Conservation (phyloP, 257 asterid genomes). For the Striga asiatica region DNA sequence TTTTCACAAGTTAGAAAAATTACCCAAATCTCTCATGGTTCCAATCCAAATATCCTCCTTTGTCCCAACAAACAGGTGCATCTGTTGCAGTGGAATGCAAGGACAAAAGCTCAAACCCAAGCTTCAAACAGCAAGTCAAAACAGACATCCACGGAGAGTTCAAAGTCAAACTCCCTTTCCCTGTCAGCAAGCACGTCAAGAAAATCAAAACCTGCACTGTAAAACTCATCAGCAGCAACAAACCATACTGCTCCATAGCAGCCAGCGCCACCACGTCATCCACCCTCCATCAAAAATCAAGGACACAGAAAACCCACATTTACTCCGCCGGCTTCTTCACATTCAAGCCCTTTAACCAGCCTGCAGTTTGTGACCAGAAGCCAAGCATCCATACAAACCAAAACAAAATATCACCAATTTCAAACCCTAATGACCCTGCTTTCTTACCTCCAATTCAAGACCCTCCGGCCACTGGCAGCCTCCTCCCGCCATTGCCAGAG, state of each 20-base stretch:
- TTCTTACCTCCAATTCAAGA: conserved; percentile 37
- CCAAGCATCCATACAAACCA: conserved; percentile 18
- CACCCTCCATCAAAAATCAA: conserved; percentile 35
- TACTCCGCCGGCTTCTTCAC: conserved; percentile 85
- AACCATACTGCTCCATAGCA: conserved; percentile 56
- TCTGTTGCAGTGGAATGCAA: conserved; percentile 65
- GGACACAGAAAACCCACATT: conserved; percentile 45
- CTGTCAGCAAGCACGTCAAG: conserved; percentile 52
- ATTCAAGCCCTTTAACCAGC: conserved; percentile 61
- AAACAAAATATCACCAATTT: conserved; percentile 15
- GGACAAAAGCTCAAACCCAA: conserved; percentile 16
- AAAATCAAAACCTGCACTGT: conserved; percentile 60
- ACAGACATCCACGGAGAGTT: conserved; percentile 67
- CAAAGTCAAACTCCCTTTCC: conserved; percentile 49
- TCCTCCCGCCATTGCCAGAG: conserved; percentile 33
- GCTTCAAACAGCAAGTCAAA: conserved; percentile 37
- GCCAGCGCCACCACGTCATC: conserved; percentile 62
- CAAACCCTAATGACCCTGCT: conserved; percentile 42
- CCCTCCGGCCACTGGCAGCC: conserved; percentile 24
- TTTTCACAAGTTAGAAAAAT: no score
- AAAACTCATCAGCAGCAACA: conserved; percentile 52
- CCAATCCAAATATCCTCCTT: neutral
- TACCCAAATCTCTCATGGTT: no score
- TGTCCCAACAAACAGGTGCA: conserved; percentile 41
- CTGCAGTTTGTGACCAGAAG: conserved; percentile 50